These are phyloP conservation scores for Fagus sylvatica DNA, from an alignment of 306 rosid genomes.

Conservation along the genomic window DNA sequence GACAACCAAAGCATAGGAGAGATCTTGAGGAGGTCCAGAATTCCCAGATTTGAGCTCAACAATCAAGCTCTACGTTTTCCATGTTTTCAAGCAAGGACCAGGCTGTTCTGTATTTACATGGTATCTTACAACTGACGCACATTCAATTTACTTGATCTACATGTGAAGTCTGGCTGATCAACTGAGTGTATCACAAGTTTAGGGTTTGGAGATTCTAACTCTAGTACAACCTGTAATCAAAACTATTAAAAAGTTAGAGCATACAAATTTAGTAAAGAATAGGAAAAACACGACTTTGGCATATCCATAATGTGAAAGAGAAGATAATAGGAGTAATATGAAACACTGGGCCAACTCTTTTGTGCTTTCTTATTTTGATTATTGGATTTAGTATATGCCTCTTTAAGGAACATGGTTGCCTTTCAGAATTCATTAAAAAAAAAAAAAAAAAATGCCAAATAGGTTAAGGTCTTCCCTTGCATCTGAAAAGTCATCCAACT, in stretches of 20 bases:
- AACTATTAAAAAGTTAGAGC: neutral
- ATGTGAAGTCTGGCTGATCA: conserved; percentile 64
- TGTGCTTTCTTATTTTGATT: neutral
- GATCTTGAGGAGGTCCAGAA: neutral
- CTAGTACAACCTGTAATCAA: conserved; percentile 61
- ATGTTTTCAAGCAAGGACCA: neutral
- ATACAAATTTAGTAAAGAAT: neutral
- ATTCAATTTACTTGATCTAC: conserved; percentile 40
- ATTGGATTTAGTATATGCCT: neutral
- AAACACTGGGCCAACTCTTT: neutral
- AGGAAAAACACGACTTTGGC: neutral
- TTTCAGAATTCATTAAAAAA: too few species aligned
- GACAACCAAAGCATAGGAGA: neutral
- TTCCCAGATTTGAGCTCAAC: neutral
- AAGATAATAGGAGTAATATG: neutral
- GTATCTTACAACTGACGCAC: conserved; percentile 7
- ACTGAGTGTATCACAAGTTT: conserved; percentile 54
- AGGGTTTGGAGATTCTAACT: conserved; percentile 73
- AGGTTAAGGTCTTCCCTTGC: neutral
- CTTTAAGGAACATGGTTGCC: neutral
- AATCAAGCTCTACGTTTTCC: neutral
- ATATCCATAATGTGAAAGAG: neutral
- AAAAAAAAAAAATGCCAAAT: neutral
- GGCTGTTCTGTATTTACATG: neutral
- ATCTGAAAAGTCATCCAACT: neutral